Percentiles rank a stretch among this genome's conserved stretches.
These are phyloP conservation scores for Coemansia sp. DNA, from an alignment of 192 early-diverging fungal genomes.

Conservation along the genomic window DNA sequence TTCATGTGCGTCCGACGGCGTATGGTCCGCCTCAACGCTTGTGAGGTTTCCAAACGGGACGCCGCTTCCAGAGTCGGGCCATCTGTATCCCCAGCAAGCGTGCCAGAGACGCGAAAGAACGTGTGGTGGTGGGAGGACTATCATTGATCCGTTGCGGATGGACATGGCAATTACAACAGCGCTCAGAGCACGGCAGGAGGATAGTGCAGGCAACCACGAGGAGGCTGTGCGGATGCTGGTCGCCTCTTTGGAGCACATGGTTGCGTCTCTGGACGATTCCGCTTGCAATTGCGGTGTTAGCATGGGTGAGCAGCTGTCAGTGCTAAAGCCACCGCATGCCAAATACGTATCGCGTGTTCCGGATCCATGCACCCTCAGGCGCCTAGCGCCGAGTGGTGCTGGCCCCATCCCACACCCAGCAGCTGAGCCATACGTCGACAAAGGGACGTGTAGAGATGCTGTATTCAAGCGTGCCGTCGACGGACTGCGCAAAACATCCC, in stretches of 20 bases:
- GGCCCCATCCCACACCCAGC: background rate
- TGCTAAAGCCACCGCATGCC: slow-evolving; percentile 12
- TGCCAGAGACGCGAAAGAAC: background rate
- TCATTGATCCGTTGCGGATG: background rate
- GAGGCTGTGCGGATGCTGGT: slow-evolving; percentile 24
- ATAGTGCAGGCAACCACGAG: slow-evolving; percentile 20
- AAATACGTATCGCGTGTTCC: too few relatives aligned
- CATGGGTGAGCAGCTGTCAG: slow-evolving; percentile 26
- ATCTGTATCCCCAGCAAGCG: background rate
- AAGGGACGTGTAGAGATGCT: background rate
- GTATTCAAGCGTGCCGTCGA: background rate
- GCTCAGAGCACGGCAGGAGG: slow-evolving; percentile 37
- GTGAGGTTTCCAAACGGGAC: background rate
- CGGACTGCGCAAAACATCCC: slow-evolving; percentile 12
- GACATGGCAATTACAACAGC: slow-evolving; percentile 32
- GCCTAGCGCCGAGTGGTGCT: background rate
- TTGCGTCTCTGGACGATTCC: slow-evolving; percentile 19
- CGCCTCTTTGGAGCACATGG: slow-evolving; percentile 22
- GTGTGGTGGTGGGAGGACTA: background rate
- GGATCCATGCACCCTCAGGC: background rate
- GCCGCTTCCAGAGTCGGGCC: background rate
- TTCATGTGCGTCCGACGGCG: background rate
- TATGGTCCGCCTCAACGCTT: background rate
- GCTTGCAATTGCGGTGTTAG: background rate
- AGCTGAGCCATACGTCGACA: background rate